Conservation (phyloP, 2,329 filamentous ascomycete species). For the Pezicula rhizophila region DNA sequence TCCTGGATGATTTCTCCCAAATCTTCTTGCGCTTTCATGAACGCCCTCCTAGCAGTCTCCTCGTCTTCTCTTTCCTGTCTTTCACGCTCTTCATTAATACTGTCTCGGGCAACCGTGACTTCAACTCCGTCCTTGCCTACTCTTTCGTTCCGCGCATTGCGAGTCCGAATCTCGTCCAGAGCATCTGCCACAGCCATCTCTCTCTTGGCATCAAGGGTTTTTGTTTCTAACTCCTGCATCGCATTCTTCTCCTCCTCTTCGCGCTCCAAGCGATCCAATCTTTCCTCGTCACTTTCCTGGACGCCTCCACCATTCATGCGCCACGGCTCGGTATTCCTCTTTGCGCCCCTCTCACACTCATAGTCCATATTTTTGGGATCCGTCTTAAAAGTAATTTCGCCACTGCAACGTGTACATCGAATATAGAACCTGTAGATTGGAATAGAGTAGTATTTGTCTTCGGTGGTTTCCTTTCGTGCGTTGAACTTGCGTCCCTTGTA, state of each 20-base stretch:
- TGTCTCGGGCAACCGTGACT: constrained; percentile 44
- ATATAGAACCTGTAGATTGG: constrained; percentile 89
- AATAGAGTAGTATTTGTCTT: constrained; percentile 84
- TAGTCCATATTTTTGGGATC: constrained; percentile 97
- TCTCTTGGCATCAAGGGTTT: constrained; percentile 84
- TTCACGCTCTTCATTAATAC: constrained; percentile 54
- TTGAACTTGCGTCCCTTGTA: constrained; percentile 96
- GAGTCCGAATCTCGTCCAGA: constrained; percentile 84
- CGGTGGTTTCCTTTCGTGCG: constrained; percentile 84
- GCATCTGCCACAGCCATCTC: constrained; percentile 98
- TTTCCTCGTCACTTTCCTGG: constrained; percentile 81
- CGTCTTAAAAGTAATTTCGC: constrained; percentile 87
- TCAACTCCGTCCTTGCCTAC: constrained; percentile 63
- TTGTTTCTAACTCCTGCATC: constrained; percentile 92
- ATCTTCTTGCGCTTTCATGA: constrained; percentile 40
- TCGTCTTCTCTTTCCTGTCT: constrained; percentile 75
- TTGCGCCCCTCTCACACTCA: constrained; percentile 69
- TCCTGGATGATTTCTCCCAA: constrained; percentile 28
- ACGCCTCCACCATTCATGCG: constrained; percentile 46
- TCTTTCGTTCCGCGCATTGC: constrained; percentile 82
- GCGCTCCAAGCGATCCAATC: constrained; percentile 74
- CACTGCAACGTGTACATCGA: constrained; percentile 77
- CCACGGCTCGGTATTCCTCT: constrained; percentile 93
- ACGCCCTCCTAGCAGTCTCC: constrained; percentile 73
- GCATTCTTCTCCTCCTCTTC: constrained; percentile 80